Evolutionary conservation across 257 asterid genomes (phyloP).

Genomic region (Datura wrightii): DNA sequence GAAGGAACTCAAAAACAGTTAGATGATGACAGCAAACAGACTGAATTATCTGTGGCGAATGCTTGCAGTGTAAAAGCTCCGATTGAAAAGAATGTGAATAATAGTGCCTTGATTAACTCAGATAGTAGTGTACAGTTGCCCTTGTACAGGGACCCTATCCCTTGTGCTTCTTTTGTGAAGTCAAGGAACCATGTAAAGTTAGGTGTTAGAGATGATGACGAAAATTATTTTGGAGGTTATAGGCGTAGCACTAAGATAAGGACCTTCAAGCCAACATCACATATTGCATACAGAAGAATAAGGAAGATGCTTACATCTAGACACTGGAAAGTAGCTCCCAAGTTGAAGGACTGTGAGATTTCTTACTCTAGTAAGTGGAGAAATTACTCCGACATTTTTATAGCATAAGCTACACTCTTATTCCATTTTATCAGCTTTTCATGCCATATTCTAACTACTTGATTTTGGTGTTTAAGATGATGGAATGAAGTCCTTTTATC

Average conservation of each 20-base stretch:
- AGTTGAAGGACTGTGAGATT: conserved; percentile 49
- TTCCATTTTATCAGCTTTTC: background rate
- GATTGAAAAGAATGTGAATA: conserved; percentile 59
- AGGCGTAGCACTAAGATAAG: conserved; percentile 66
- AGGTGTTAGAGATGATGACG: conserved; percentile 97
- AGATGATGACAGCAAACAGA: conserved; percentile 38
- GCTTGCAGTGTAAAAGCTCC: conserved; percentile 60
- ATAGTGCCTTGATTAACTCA: conserved; percentile 58
- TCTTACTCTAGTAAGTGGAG: conserved; percentile 57
- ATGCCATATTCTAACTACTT: background rate
- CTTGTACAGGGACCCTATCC: conserved; percentile 64
- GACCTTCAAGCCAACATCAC: conserved; percentile 67
- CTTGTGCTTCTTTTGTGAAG: conserved; percentile 61
- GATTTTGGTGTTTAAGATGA: conserved; percentile 51
- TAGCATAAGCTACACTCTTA: conserved; percentile 5
- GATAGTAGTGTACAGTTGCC: conserved; percentile 86
- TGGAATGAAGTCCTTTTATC: conserved; percentile 63
- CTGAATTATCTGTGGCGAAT: conserved; percentile 50
- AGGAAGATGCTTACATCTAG: conserved; percentile 74
- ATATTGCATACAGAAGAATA: conserved; percentile 61
- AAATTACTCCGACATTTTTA: background rate
- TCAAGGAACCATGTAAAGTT: conserved; percentile 75
- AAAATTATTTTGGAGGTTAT: conserved; percentile 78
- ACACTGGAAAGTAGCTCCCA: conserved; percentile 77
- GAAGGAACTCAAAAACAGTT: conserved; percentile 43